Base-by-base conservation (phyloP, 108 stramenopile species). In the Stephanodiscus triporus region DNA sequence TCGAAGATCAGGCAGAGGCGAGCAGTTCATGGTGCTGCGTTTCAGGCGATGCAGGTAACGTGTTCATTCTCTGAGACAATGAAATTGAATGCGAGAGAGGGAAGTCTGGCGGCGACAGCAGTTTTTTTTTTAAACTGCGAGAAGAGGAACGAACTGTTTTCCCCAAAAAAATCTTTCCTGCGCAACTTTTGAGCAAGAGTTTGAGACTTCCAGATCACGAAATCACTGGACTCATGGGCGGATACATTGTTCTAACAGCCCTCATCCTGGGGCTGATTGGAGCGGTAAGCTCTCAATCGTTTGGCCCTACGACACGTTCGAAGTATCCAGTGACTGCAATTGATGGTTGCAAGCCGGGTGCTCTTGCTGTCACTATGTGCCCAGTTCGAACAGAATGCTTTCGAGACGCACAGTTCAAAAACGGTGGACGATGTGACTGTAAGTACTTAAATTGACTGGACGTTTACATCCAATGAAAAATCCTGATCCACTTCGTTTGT, bases 11-110 rank as follows among this genome's bases (percentile, higher is more conserved):
- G 13, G n/a, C 24, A 32, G 69, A 14, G 6, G 50, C 43, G 14
- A 10, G 37, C 34, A 17, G 57, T 37, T 68, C 81, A 6, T 93
- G 92, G 92, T 86, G 88, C 51, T 89, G 88, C 66, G 77, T 90
- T 10, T 40, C 90, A 50, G 89, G 92, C 23, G 90, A 87, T 60
- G 92, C 89, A 80, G 89, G 85, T 0, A 74, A 87, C 62, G 92
- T 89, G 4, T n/a, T n/a, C n/a, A n/a, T n/a, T n/a, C 85, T 93
- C 53, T 67, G 88, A 9, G 22, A 67, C 19, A 60, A 72, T 4
- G 89, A 89, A 22, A 60, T 78, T 11, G 84, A 77, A 48, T 87
- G 83, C 26, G 70, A 84, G n/a, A n/a, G n/a, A n/a, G n/a, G n/a
- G 9, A 40, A 40, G 9, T 8, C 40, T 40, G 10, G 9, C 10